These are phyloP conservation scores for Salpingoeca rosetta DNA, from an alignment of 78 protist species.

Conservation along the genomic window DNA sequence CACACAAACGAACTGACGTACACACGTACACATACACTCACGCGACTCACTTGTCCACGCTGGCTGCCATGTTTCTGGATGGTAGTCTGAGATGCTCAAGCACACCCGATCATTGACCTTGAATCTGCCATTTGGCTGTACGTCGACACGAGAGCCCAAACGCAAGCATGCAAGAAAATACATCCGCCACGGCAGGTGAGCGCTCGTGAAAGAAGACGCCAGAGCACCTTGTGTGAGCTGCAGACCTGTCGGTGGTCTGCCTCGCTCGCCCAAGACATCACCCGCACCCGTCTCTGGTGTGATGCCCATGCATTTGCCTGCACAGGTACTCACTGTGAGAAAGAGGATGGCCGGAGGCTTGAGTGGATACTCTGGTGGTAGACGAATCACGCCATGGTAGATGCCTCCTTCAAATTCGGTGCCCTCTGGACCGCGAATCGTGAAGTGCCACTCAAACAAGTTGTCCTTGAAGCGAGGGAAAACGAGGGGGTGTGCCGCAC, in stretches of 20 bases:
- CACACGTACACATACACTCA: too few species aligned
- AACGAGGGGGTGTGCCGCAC: background rate
- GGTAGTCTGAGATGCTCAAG: slow-evolving; percentile 69
- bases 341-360: slow-evolving; percentile 74
- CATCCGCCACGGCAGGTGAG: background rate
- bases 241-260: slow-evolving; percentile 9
- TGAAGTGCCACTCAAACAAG: slow-evolving; percentile 92
- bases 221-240: too few species aligned
- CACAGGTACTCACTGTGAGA: slow-evolving; percentile 70
- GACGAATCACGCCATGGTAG: slow-evolving; percentile 86
- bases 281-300: too few species aligned
- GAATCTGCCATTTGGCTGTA: slow-evolving; percentile 81
- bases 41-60: slow-evolving; percentile 72
- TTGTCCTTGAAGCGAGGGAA: background rate
- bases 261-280: too few species aligned
- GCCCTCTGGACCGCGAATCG: slow-evolving; percentile 83
- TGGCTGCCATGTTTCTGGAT: slow-evolving; percentile 92
- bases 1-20: too few species aligned
- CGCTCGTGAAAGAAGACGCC: background rate
- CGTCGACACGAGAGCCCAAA: background rate
- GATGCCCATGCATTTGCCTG: too few species aligned
- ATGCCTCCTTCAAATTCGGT: slow-evolving; percentile 73
- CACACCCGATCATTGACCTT: slow-evolving; percentile 77
- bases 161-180: background rate
- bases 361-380: slow-evolving; percentile 85